Evolutionary conservation across 371 early-diverging fungal genomes (phyloP).

Genomic region (Synchytrium microbalum): DNA sequence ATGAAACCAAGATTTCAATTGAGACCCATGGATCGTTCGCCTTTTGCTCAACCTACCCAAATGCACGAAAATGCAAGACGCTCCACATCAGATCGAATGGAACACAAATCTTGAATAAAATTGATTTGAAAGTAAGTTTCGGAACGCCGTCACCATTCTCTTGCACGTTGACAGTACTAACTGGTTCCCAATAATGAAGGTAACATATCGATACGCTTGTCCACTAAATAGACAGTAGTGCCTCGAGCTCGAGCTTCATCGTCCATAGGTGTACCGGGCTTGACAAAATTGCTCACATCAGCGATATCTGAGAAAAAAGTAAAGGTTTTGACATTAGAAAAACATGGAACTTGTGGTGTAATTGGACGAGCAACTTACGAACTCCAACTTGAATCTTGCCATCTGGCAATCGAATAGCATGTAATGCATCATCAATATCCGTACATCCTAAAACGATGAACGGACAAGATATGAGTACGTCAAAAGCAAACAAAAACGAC

Average conservation of each 20-base stretch:
- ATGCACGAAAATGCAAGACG: slow-evolving; percentile 85
- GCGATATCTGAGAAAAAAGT: slow-evolving; percentile 69
- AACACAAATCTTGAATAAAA: slow-evolving; percentile 67
- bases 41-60: slow-evolving; percentile 25
- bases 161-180: slow-evolving; percentile 17
- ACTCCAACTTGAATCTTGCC: slow-evolving; percentile 87
- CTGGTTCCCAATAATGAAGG: slow-evolving; percentile 80
- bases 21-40: background rate
- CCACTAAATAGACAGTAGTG: slow-evolving; percentile 92
- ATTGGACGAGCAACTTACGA: slow-evolving; percentile 45
- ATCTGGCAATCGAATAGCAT: slow-evolving; percentile 70
- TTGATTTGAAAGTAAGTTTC: slow-evolving; percentile 6
- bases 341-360: slow-evolving; percentile 2
- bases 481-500: background rate
- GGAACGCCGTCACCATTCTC: background rate
- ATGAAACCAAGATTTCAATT: background rate
- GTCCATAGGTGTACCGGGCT: slow-evolving; percentile 77
- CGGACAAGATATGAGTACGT: background rate
- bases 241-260: slow-evolving; percentile 81
- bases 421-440: slow-evolving; percentile 99
- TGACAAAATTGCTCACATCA: slow-evolving; percentile 96
- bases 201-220: slow-evolving; percentile 96
- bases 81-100: slow-evolving; percentile 81
- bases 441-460: slow-evolving; percentile 66
- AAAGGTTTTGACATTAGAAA: background rate